phyloP scores from a whole-genome alignment of 805 yeast genomes.

The Schwanniomyces sp. region DNA sequence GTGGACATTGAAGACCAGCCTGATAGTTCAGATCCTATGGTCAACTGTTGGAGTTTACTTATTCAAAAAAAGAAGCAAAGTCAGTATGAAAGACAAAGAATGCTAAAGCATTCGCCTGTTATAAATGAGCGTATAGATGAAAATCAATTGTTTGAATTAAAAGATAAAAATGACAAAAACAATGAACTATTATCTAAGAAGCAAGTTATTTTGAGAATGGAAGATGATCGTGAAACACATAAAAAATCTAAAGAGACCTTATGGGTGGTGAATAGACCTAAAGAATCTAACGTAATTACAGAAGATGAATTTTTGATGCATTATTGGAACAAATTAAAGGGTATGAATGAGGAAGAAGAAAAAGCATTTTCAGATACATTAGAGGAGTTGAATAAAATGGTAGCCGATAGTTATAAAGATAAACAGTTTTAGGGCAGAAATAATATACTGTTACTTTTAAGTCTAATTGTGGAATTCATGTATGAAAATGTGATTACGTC shows the following conservation, averaged over 20 bases:
- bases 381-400: slow-evolving; percentile 55
- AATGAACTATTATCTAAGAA: slow-evolving; percentile 30
- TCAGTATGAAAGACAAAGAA: slow-evolving; percentile 48
- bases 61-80: slow-evolving; percentile 48
- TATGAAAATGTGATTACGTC: too few relatives aligned
- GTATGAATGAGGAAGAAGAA: slow-evolving; percentile 46
- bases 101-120: slow-evolving; percentile 30
- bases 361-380: slow-evolving; percentile 43
- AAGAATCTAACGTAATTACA: slow-evolving; percentile 30
- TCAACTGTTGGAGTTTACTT: slow-evolving; percentile 48
- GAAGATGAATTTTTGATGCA: slow-evolving; percentile 36
- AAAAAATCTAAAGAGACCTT: slow-evolving; percentile 78
- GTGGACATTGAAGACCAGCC: slow-evolving; percentile 18
- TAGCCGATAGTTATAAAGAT: slow-evolving; percentile 52
- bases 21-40: slow-evolving; percentile 26
- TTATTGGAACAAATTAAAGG: slow-evolving; percentile 54
- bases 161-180: slow-evolving; percentile 16
- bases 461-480: too few relatives aligned
- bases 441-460: too few relatives aligned
- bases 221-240: slow-evolving; percentile 88
- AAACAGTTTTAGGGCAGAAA: slow-evolving; percentile 25
- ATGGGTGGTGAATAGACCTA: slow-evolving; percentile 65
- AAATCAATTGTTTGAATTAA: slow-evolving; percentile 25
- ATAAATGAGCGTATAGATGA: slow-evolving; percentile 25
- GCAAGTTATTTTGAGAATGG: slow-evolving; percentile 77